phyloP scores from a whole-genome alignment of 2,329 filamentous ascomycete species.

The Parascedosporium putredinis region DNA sequence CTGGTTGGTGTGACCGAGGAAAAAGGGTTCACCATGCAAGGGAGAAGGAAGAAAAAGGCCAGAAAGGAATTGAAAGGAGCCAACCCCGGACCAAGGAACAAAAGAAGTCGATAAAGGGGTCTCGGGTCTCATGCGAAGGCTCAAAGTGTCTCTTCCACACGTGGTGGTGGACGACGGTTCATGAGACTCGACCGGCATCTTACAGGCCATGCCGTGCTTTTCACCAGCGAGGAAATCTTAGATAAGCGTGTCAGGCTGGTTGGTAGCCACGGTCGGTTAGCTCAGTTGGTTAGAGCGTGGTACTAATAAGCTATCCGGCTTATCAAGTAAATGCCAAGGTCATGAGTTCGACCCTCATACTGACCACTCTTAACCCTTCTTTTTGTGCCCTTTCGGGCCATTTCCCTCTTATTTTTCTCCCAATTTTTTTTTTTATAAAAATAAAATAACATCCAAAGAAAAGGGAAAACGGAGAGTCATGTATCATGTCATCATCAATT shows the following conservation, averaged over 20 bases:
- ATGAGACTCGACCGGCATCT: neutral
- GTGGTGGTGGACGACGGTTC: too few species aligned
- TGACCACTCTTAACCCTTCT: neutral
- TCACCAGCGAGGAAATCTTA: neutral
- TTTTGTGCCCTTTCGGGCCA: neutral
- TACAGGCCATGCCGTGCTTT: neutral
- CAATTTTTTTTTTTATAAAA: neutral
- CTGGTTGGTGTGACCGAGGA: too few species aligned
- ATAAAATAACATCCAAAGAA: too few species aligned
- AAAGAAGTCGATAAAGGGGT: too few species aligned
- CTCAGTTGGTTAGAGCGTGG: constrained; percentile 7
- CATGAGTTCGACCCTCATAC: constrained; percentile 7
- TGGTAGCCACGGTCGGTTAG: neutral
- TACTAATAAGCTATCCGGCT: constrained; percentile 7
- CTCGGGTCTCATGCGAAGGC: too few species aligned
- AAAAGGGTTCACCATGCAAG: too few species aligned
- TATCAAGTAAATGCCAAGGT: constrained; percentile 6
- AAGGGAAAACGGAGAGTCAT: too few species aligned
- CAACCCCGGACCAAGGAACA: too few species aligned
- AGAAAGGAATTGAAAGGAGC: too few species aligned
- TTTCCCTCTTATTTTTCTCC: neutral
- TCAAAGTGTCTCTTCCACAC: too few species aligned
- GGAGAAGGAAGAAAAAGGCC: too few species aligned
- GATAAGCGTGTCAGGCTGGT: neutral
- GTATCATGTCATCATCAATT: too few species aligned